A percentile compares a stretch with the other conserved stretches of the same genome.
These are phyloP conservation scores for Salvia miltiorrhiza DNA, from an alignment of 257 asterid genomes.

Conservation along the genomic window DNA sequence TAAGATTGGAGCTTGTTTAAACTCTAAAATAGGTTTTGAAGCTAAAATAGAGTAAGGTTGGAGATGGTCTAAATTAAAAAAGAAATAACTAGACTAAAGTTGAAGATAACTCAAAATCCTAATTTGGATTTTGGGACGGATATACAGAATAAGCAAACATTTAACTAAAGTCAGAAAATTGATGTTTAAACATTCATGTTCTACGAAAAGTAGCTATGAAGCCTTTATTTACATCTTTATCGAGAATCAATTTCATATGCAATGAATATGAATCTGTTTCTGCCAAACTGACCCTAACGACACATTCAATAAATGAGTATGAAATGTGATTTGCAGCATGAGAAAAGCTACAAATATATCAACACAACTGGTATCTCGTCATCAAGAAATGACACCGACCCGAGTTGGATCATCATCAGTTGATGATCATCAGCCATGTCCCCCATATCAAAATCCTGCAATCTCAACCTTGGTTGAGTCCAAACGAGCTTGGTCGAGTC, in stretches of 20 bases:
- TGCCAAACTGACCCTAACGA: neutral
- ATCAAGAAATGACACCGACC: slow-evolving; percentile 22
- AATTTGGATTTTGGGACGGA: too few relatives aligned
- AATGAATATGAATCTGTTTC: neutral
- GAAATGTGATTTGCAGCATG: neutral
- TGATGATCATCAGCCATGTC: slow-evolving; percentile 32
- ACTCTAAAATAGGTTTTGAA: too few relatives aligned
- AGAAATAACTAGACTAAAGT: neutral
- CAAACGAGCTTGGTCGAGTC: neutral
- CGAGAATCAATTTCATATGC: neutral
- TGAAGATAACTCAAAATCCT: neutral
- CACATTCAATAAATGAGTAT: neutral
- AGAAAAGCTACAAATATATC: neutral
- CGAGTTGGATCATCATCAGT: slow-evolving; percentile 35
- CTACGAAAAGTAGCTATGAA: neutral
- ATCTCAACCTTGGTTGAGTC: slow-evolving; percentile 52
- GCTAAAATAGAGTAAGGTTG: too few relatives aligned
- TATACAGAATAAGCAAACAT: too few relatives aligned
- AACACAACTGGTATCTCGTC: neutral
- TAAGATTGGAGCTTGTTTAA: too few relatives aligned
- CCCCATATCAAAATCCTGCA: neutral
- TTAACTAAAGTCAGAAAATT: neutral
- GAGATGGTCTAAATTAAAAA: neutral
- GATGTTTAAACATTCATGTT: neutral
- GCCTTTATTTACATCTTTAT: neutral